Evolutionary conservation across 1,284 basidiomycete species (phyloP).

Genomic region (Moniliella sp.): DNA sequence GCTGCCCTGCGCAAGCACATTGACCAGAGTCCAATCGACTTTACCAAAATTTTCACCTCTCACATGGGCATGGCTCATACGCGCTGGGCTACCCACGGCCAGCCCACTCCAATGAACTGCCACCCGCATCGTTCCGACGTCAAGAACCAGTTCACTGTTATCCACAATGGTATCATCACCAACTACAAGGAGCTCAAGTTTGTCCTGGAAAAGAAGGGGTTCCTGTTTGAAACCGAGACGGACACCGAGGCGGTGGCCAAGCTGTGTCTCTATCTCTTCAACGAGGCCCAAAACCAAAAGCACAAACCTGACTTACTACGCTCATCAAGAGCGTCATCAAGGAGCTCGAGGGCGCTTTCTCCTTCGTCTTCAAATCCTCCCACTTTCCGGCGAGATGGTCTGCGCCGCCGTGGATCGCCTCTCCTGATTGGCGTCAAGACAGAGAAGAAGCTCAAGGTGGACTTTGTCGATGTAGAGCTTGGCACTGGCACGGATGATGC

Average conservation of each 20-base stretch:
- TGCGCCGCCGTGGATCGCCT: constrained; percentile 85
- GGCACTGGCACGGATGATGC: constrained; percentile 12
- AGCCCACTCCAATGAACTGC: constrained; percentile 60
- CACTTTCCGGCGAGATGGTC: constrained; percentile 92
- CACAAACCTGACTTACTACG: constrained; percentile 69
- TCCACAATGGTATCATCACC: constrained; percentile 98
- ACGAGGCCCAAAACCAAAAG: constrained; percentile 72
- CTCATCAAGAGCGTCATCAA: constrained; percentile 88
- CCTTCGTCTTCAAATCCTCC: constrained; percentile 94
- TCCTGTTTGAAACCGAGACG: constrained; percentile 80
- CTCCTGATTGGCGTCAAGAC: constrained; percentile 97
- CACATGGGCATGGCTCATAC: constrained; percentile 97
- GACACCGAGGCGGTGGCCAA: constrained; percentile 95
- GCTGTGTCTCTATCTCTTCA: constrained; percentile 86
- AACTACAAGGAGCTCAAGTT: constrained; percentile 71
- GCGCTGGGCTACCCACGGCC: constrained; percentile 95
- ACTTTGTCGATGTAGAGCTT: constrained; percentile 87
- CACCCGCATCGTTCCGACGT: constrained; percentile 80
- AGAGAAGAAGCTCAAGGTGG: constrained; percentile 97
- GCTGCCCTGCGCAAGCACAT: constrained; percentile 79
- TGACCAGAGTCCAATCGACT: constrained; percentile 53
- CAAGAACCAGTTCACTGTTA: constrained; percentile 63
- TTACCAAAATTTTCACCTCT: constrained; percentile 57
- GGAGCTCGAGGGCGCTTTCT: constrained; percentile 95
- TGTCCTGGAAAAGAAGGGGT: constrained; percentile 86